phyloP scores from a whole-genome alignment of 129 eudicot genomes.

The Saposhnikovia divaricata region DNA sequence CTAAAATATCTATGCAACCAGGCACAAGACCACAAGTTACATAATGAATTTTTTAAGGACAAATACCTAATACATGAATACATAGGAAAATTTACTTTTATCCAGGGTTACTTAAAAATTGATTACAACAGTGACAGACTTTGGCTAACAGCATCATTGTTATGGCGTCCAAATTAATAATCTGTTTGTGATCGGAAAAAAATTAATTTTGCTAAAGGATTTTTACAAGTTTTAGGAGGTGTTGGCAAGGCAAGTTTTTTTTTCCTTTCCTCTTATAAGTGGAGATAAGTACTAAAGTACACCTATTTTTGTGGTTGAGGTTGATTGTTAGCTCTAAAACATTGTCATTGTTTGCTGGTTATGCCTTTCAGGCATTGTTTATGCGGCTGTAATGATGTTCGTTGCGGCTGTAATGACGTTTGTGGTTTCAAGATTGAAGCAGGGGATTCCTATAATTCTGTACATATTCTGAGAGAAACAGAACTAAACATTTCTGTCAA shows the following conservation, averaged over 20 bases:
- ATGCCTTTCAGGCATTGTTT: neutral
- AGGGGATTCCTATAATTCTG: neutral
- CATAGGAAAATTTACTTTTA: neutral
- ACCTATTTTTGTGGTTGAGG: neutral
- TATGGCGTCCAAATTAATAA: neutral
- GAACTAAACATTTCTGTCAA: neutral
- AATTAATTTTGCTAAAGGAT: neutral
- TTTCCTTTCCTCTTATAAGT: neutral
- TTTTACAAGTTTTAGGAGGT: neutral
- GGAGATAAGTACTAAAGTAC: neutral
- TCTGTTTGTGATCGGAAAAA: neutral
- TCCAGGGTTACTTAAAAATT: neutral
- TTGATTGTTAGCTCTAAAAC: neutral
- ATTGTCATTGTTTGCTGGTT: conserved; percentile 2
- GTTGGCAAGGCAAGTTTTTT: neutral
- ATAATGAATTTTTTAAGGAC: neutral
- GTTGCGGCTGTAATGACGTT: too few relatives aligned
- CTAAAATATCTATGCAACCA: neutral
- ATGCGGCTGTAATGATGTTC: too few relatives aligned
- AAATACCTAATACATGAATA: neutral
- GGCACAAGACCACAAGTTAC: neutral
- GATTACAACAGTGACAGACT: neutral
- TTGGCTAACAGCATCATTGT: neutral
- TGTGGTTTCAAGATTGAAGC: too few relatives aligned
- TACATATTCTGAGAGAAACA: neutral